Conservation (phyloP, 805 yeast species). For the Cyberlindnera samutprakarnensis region DNA sequence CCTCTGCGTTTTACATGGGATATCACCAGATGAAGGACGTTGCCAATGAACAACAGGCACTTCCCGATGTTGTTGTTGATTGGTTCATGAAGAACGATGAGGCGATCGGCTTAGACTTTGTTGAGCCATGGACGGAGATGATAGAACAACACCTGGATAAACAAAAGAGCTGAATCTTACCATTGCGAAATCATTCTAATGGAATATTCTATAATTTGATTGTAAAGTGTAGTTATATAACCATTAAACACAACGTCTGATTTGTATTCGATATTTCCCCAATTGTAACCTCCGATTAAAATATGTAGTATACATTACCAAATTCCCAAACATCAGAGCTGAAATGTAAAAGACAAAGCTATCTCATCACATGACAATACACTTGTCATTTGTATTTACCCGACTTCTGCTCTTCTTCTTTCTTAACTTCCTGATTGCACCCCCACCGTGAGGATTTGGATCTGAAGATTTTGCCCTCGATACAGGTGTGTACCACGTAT, state of each 20-base stretch:
- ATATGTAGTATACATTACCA: too few species aligned
- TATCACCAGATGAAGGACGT: constrained; percentile 17
- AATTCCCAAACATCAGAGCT: too few species aligned
- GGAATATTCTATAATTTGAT: too few species aligned
- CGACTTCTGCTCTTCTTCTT: constrained; percentile 5
- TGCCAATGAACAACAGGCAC: constrained; percentile 6
- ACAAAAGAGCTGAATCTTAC: constrained; percentile 12
- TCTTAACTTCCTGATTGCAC: constrained; percentile 7
- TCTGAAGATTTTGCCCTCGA: constrained; percentile 16
- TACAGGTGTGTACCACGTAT: constrained; percentile 11
- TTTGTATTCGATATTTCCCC: too few species aligned
- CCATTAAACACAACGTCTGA: too few species aligned
- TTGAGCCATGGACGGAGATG: constrained; percentile 77
- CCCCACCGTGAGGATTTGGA: neutral
- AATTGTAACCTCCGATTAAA: too few species aligned
- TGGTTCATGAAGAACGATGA: constrained; percentile 42
- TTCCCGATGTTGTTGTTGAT: constrained; percentile 33
- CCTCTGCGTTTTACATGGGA: constrained; percentile 8
- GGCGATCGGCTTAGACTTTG: constrained; percentile 48
- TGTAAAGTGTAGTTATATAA: neutral
- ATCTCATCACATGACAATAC: constrained; percentile 13
- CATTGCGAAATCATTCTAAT: too few species aligned
- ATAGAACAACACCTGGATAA: constrained; percentile 51
- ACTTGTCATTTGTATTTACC: constrained; percentile 9
- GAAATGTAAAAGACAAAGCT: too few species aligned